Base-by-base conservation (phyloP, 805 yeast genomes). In the Wickerhamomyces xylosicus region DNA sequence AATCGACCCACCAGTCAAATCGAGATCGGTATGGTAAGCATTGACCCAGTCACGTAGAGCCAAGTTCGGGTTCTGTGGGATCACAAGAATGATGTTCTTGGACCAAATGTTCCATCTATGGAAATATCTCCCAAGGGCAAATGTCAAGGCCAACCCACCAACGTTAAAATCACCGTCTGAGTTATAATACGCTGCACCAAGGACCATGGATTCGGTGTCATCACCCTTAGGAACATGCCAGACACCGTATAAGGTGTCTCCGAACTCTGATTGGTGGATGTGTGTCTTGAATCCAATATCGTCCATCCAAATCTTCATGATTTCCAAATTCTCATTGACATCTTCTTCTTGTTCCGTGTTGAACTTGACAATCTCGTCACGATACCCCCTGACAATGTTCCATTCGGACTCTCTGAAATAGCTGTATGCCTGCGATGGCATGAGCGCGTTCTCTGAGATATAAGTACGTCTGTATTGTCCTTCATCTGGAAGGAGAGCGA, bases 191-290 rank as follows among this genome's bases (percentile, higher is more conserved):
- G 97, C 97, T 7, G 92, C 86, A 8, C 79, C 83, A 34, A 92
- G 58, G 1, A 89, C 94, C 74, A 92, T 80, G 1, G 97, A 85
- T 59, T 92, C 98, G 2, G 97, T 87, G 43, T 89, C 92, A 52
- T 90, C 97, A 20, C 97, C 97, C 45, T 95, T 66, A 8, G 97
- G 95, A 1, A 95, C 92, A 54, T 85, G 95, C 60, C 84, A 70
- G 4, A 89, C 74, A 0, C 86, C 95, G 56, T 90, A 92, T 29
- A 85, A 63, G 29, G 66, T 64, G 22, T 66, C 63, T 16, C 75
- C 74, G 15, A 53, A 49, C 20, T 56, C 58, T 4, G 57, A 50
- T 39, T 68, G 66, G 16, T 62, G 60, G 5, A 61, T 47, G 5
- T 73, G 62, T 0, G 90, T 72, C 53, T 79, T 77, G 48, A 78